Evolutionary conservation across 2,329 filamentous ascomycete species (phyloP), one percentile per base, ranked within the genome.

Genomic region (Fusarium temperatum): DNA sequence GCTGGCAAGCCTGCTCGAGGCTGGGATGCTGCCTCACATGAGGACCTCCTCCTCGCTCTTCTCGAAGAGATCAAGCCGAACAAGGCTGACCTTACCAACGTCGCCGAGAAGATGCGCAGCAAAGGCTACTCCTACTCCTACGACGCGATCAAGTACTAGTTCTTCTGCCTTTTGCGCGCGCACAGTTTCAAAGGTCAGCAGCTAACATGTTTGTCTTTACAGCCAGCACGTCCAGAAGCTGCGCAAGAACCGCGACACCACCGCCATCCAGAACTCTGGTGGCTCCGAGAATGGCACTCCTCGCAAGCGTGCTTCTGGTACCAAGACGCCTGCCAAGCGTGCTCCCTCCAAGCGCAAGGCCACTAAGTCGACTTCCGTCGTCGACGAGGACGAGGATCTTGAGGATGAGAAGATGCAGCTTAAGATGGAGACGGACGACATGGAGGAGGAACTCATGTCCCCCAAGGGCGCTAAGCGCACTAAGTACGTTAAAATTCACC

Each of bases 191-290:
- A n/a, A 17, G 58, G 48, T 10, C 10, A 47, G 68, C 20, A 30
- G 50, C 68, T 78, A 73, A 79, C 65, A 44, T n/a, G 6, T 28
- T 41, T 51, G 35, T 60, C 41, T 55, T 38, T 59, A 59, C 55
- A 87, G 85, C 51, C 85, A 87, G 74, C 85, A 87, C 39, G 81
- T 87, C 13, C 83, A 85, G 71, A 87, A 86, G 72, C 80, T 87
- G 8, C 83, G 83, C 68, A 81, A 79, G 68, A 79, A 70, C 42
- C 80, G 81, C 11, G 82, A 82, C n/a, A 77, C 76, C 10, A 45
- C 69, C 18, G 75, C 63, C 13, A 70, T 80, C 26, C 78, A 38
- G 75, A 72, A 22, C 14, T 63, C 72, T 12, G 68, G 66, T 9
- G 68, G 68, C 24, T 63, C 59, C 13, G 30, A 65, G 22, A 66